These are phyloP conservation scores for Talaromyces sp. DNA, from an alignment of 2,329 filamentous ascomycete species.

Conservation along the genomic window DNA sequence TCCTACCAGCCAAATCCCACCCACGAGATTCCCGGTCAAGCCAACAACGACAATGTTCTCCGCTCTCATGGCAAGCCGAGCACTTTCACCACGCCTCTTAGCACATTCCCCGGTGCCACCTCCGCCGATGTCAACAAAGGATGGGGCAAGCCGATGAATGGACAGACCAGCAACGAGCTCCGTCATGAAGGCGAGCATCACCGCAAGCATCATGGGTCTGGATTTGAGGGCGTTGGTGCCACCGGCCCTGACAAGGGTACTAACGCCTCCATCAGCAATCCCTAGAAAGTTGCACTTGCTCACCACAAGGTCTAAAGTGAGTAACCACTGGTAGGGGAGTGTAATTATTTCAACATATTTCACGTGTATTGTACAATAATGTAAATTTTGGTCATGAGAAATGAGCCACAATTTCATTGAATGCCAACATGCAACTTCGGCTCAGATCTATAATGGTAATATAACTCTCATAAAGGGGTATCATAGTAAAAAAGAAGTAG, in stretches of 20 bases:
- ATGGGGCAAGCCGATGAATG: slow-evolving; percentile 47
- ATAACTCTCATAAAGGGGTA: neutral
- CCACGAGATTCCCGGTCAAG: slow-evolving; percentile 31
- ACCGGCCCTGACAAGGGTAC: slow-evolving; percentile 12
- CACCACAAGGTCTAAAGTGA: neutral
- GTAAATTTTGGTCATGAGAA: neutral
- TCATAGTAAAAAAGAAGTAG: slow-evolving; percentile 1
- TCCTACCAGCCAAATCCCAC: slow-evolving; percentile 44
- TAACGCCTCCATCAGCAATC: neutral
- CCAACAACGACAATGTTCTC: slow-evolving; percentile 34
- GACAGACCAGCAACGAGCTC: slow-evolving; percentile 45
- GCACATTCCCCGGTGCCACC: slow-evolving; percentile 48
- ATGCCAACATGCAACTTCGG: neutral
- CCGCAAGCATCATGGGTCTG: slow-evolving; percentile 36
- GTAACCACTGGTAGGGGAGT: too few species aligned
- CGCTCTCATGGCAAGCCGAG: slow-evolving; percentile 37
- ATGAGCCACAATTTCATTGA: neutral
- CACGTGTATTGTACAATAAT: neutral
- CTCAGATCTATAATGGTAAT: neutral
- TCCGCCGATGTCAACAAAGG: slow-evolving; percentile 51
- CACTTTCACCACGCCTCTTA: slow-evolving; percentile 37
- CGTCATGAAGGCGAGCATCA: slow-evolving; percentile 41
- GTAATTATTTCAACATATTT: neutral
- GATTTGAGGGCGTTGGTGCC: slow-evolving; percentile 42
- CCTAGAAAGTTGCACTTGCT: too few species aligned